phyloP scores from a whole-genome alignment of 192 early-diverging fungal genomes.

The Mortierella hygrophila region DNA sequence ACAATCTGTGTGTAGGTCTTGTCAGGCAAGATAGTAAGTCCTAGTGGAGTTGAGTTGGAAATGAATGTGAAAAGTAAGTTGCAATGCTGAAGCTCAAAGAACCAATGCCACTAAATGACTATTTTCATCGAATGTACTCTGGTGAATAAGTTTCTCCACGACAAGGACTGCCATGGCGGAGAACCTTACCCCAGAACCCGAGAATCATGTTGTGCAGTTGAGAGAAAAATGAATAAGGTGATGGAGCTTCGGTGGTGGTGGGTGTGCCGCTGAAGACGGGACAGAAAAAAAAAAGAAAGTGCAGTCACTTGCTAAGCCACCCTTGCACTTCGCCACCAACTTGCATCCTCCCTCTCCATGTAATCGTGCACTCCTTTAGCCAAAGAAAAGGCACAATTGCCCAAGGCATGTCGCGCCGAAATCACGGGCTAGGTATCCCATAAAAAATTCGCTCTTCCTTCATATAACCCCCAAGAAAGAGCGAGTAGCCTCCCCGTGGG shows the following conservation, averaged over 20 bases:
- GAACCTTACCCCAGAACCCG: slow-evolving; percentile 69
- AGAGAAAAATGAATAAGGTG: neutral
- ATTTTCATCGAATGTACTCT: neutral
- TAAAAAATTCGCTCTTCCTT: too few species aligned
- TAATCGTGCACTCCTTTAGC: neutral
- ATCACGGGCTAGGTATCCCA: too few species aligned
- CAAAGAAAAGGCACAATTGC: neutral
- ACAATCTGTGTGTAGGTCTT: slow-evolving; percentile 86
- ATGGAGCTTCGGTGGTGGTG: neutral
- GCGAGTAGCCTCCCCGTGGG: too few species aligned
- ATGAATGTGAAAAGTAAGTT: neutral
- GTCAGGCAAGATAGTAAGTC: slow-evolving; percentile 76
- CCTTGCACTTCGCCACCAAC: neutral
- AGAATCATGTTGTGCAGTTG: slow-evolving; percentile 56
- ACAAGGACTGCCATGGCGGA: neutral
- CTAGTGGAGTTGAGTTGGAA: slow-evolving; percentile 7
- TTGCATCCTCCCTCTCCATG: neutral
- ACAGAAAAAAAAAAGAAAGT: neutral
- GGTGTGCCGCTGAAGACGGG: too few species aligned
- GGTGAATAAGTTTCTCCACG: neutral
- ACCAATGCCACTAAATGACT: neutral
- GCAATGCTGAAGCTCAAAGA: neutral
- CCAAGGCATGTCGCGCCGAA: too few species aligned
- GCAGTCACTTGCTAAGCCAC: neutral
- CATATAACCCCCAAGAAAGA: too few species aligned